These are phyloP conservation scores for Dalbergia oliveri DNA, from an alignment of 306 rosid genomes.

Conservation along the genomic window DNA sequence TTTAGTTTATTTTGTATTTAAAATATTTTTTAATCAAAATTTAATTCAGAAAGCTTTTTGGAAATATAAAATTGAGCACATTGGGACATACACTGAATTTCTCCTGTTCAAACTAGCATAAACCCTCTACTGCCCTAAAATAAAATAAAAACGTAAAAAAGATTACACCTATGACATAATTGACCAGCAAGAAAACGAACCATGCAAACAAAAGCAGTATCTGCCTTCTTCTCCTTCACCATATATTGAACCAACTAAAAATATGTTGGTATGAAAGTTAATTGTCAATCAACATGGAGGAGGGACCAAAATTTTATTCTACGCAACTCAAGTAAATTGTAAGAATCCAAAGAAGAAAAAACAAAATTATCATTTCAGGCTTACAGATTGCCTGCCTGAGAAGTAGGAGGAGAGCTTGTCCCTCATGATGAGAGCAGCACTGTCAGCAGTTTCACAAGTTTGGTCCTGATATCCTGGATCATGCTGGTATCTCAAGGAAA, in stretches of 20 bases:
- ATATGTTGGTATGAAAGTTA: slow-evolving; percentile 36
- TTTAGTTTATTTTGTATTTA: too few species aligned
- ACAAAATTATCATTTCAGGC: slow-evolving; percentile 16
- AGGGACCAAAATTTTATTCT: slow-evolving; percentile 18
- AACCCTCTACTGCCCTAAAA: not conserved
- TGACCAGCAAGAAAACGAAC: slow-evolving; percentile 10
- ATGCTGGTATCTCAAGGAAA: slow-evolving; percentile 66
- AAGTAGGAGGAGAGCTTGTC: slow-evolving; percentile 71
- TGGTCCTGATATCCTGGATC: slow-evolving; percentile 74
- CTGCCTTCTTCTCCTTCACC: slow-evolving; percentile 23
- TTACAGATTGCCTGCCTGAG: slow-evolving; percentile 48
- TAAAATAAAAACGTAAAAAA: not conserved
- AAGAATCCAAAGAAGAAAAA: not conserved
- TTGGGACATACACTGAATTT: not conserved
- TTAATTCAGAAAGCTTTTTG: not conserved
- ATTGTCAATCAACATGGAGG: slow-evolving; percentile 32
- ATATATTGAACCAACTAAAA: slow-evolving; percentile 12
- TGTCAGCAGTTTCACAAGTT: slow-evolving; percentile 64
- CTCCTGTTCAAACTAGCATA: not conserved
- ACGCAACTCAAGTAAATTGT: slow-evolving; percentile 26
- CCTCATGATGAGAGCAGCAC: slow-evolving; percentile 55
- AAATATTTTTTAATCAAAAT: too few species aligned
- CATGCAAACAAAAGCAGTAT: not conserved
- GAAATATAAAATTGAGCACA: not conserved
- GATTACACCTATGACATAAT: not conserved